Base-by-base conservation (phyloP, 768 basidiomycete species). In the Cubamyces lactineus region DNA sequence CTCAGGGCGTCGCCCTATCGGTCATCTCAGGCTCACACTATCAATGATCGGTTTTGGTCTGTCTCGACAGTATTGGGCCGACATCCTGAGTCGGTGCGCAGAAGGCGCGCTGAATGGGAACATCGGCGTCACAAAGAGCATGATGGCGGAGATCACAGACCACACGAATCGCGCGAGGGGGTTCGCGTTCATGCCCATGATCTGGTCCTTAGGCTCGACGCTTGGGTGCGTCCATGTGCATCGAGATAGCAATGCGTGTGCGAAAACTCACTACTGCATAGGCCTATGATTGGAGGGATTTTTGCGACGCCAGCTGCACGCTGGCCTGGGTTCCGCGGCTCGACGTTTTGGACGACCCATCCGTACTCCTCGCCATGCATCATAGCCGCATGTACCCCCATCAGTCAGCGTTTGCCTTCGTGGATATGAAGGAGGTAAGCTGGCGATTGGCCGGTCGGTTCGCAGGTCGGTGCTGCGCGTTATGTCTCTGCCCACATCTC, bases 1-100 rank as follows among this genome's bases (percentile, higher is more conserved):
- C 97, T 0, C 97, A 99, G 75, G 97, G 97, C 24, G 97, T 99
- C 52, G 97, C 97, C 2, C 83, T 98, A 50, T 95, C 97, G n/a
- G 94, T n/a, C n/a, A n/a, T n/a, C n/a, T n/a, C n/a, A n/a, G n/a
- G n/a, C 58, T 71, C 8, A 52, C 62, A 1, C 42, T 74, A 39
- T 71, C 72, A 30, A 72, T 72, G 61, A 24, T 70, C 38, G 64
- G 65, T 39, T 76, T 76, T 53, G 74, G 74, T 8, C 53, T 76
- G n/a, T 68, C 74, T 21, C 59, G 61, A 16, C 68, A 66, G 19
- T 73, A 71, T 52, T 68, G 62, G 65, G 65, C 62, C 4, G 49
- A 69, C 42, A 59, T 71, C n/a, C 39, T 66, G 45, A 64, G 63
- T 42, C 68, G 73, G 28, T 68, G 65, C 42, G 54, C 71, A 5